Percentiles rank a stretch among this genome's conserved stretches.
Evolutionary conservation across 352 stramenopile genomes (phyloP).

Genomic region (Globisporangium barbulae): DNA sequence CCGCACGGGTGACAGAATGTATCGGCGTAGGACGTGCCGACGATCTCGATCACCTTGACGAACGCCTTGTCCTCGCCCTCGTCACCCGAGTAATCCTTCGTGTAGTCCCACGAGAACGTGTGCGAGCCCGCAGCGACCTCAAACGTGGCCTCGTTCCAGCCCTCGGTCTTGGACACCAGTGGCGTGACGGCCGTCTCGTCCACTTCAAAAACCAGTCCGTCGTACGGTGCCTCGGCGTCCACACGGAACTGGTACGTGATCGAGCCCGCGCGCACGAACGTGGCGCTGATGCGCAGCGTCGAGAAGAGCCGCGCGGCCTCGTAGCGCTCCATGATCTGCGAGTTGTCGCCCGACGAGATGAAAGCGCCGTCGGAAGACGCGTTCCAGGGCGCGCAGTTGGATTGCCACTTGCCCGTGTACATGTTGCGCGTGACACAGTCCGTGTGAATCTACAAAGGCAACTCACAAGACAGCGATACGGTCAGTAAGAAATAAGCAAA

Average conservation of each 20-base stretch:
- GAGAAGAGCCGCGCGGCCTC: conserved; percentile 69
- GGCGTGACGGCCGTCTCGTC: conserved; percentile 53
- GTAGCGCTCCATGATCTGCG: conserved; percentile 57
- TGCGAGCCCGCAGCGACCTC: conserved; percentile 56
- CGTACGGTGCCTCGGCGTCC: conserved; percentile 68
- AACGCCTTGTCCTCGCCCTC: conserved; percentile 63
- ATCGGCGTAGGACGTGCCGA: conserved; percentile 76
- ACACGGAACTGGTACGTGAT: conserved; percentile 81
- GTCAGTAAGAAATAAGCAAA: neutral
- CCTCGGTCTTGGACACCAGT: conserved; percentile 62
- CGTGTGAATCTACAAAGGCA: conserved; percentile 35
- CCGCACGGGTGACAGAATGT: conserved; percentile 71
- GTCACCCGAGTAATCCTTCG: conserved; percentile 76
- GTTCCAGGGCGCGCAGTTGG: conserved; percentile 73
- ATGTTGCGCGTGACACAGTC: conserved; percentile 78
- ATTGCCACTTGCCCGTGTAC: conserved; percentile 70
- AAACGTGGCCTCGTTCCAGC: conserved; percentile 63
- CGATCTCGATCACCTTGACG: conserved; percentile 78
- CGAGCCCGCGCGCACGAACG: conserved; percentile 65
- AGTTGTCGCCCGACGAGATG: conserved; percentile 73
- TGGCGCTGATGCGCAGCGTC: conserved; percentile 66
- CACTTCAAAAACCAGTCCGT: conserved; percentile 74
- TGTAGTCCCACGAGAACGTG: conserved; percentile 77
- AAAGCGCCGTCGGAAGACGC: conserved; percentile 49
- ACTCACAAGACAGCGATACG: too few species aligned